A percentile compares a stretch with the other conserved stretches of the same genome.
Evolutionary conservation across 1,284 basidiomycete species (phyloP).

Genomic region (Cystobasidiaceae sp.): DNA sequence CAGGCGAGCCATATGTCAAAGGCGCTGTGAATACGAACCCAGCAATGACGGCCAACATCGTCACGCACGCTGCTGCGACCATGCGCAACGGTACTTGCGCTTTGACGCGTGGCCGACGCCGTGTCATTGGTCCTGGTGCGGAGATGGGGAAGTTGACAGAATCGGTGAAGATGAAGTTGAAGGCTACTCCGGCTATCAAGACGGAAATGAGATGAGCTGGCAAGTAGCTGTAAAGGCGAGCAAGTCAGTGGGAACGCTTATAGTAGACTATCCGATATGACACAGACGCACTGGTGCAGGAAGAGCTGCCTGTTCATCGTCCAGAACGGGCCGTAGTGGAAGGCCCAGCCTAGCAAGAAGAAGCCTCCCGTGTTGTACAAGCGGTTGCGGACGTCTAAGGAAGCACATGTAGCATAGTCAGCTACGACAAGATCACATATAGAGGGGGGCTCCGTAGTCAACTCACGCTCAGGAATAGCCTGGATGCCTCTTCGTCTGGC

Average conservation of each 20-base stretch:
- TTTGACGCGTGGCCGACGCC: conserved; percentile 58
- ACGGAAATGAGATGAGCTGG: conserved; percentile 76
- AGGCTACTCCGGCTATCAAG: conserved; percentile 80
- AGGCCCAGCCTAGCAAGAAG: conserved; percentile 89
- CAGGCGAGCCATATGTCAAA: conserved; percentile 84
- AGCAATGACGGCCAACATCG: conserved; percentile 55
- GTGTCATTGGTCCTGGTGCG: conserved; percentile 53
- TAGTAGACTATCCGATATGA: neutral
- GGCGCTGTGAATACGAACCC: conserved; percentile 74
- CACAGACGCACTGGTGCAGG: conserved; percentile 71
- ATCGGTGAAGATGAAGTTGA: conserved; percentile 81
- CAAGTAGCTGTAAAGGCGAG: conserved; percentile 57
- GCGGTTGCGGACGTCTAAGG: conserved; percentile 74
- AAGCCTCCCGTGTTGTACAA: conserved; percentile 93
- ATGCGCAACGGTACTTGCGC: conserved; percentile 69
- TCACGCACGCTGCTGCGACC: conserved; percentile 50
- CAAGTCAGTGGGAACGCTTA: neutral
- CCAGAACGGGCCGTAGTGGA: conserved; percentile 97
- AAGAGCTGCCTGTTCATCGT: conserved; percentile 95
- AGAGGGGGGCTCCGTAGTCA: too few species aligned
- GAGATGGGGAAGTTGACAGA: conserved; percentile 91
- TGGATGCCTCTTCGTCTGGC: conserved; percentile 77
- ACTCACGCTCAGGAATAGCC: conserved; percentile 78
- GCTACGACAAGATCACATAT: too few species aligned
- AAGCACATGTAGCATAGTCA: neutral